phyloP scores from a whole-genome alignment of 1,139 yeast species.

The Geotrichum europaeum region DNA sequence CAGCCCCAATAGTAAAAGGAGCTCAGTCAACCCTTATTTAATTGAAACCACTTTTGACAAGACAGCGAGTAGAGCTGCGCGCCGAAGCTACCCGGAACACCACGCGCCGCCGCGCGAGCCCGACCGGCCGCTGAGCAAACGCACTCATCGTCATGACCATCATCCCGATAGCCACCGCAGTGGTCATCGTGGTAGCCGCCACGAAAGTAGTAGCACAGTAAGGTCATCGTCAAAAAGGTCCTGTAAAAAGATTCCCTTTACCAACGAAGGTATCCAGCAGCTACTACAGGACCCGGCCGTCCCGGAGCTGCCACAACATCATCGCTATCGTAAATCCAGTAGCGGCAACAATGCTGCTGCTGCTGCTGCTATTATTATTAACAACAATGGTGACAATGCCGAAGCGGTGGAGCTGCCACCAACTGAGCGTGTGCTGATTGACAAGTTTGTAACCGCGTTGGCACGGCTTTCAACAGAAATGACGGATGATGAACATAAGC shows the following conservation, averaged over 20 bases:
- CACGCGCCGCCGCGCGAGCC: background rate
- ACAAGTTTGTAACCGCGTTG: conserved; percentile 77
- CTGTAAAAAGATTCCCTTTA: conserved; percentile 21
- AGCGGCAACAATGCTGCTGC: background rate
- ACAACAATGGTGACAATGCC: conserved; percentile 30
- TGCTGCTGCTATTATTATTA: background rate
- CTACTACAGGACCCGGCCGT: conserved; percentile 27
- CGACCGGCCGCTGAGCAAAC: background rate
- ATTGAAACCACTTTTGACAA: background rate
- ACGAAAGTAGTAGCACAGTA: background rate
- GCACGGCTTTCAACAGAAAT: conserved; percentile 84
- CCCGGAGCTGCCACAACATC: conserved; percentile 30
- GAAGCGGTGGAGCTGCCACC: conserved; percentile 65
- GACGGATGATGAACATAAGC: conserved; percentile 74
- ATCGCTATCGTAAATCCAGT: background rate
- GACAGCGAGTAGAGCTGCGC: background rate
- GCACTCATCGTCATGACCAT: background rate
- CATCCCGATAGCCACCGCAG: background rate
- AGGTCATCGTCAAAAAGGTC: background rate
- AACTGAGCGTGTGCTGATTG: conserved; percentile 72
- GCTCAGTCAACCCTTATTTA: background rate
- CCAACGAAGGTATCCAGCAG: conserved; percentile 27
- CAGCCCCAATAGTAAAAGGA: background rate
- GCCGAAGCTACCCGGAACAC: background rate
- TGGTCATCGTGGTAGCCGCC: background rate